Percentiles rank a stretch among this genome's conserved stretches.
These are phyloP conservation scores for Chlorella sp. DNA, from an alignment of 139 green algal genomes.

Conservation along the genomic window DNA sequence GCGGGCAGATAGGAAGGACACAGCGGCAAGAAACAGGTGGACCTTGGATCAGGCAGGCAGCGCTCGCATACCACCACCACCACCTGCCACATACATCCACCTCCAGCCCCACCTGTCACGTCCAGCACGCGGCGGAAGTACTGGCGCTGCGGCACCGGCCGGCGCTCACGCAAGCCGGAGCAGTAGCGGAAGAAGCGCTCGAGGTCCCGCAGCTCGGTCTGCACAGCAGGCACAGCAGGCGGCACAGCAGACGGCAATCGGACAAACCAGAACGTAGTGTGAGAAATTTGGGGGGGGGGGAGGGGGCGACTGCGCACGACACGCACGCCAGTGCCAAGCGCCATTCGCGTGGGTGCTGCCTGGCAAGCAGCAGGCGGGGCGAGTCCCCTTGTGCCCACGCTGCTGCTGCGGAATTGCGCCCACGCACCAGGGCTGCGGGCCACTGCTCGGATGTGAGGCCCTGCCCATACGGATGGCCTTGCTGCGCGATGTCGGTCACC, in stretches of 20 bases:
- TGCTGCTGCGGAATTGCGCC: background rate
- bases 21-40: background rate
- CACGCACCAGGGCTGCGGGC: constrained; percentile 3
- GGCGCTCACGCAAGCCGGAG: constrained; percentile 69
- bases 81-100: background rate
- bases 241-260: background rate
- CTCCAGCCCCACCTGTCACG: background rate
- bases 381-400: background rate
- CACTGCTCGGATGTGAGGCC: constrained; percentile 1
- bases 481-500: constrained; percentile 69
- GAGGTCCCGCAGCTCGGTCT: constrained; percentile 65
- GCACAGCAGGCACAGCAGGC: constrained; percentile 5
- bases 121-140: constrained; percentile 25
- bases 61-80: background rate
- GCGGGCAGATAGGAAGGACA: too few species aligned
- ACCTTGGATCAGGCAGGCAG: background rate
- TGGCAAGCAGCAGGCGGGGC: background rate
- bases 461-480: constrained; percentile 32
- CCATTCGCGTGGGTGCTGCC: too few species aligned
- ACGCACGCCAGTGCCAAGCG: background rate
- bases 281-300: too few species aligned
- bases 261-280: background rate
- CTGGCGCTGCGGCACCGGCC: constrained; percentile 56
- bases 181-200: constrained; percentile 80
- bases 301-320: too few species aligned